Evolutionary conservation across 73 alveolate genomes (phyloP), one percentile per base, ranked within the genome.

Genomic region (Paramecium sonneborni): DNA sequence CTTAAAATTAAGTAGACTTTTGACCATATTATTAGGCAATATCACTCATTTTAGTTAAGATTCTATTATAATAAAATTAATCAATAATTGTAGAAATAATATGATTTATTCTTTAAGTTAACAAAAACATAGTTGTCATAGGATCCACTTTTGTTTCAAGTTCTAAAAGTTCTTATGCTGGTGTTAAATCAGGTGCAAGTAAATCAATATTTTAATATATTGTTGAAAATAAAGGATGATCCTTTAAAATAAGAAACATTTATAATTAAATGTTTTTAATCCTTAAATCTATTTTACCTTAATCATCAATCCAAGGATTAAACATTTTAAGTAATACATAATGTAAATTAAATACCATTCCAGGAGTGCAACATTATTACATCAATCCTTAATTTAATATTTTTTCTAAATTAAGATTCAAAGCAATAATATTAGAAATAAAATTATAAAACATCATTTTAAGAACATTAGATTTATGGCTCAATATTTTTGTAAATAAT

Each of bases 391-490:
- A 34, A 72, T 72, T 72, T n/a, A 72, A 72, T 30, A 23, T 2
- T 12, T 62, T 62, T 30, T 62, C 86, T 72, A 72, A n/a, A 38
- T 72, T 72, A 5, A 72, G 44, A 72, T 72, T 72, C 24, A 72
- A 6, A 20, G 38, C n/a, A 72, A 72, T 72, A 0, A 72, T 38
- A 12, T 23, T 72, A 11, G 86, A 72, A 18, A 72, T 35, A 38
- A 28, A 72, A 28, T 32, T 35, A 28, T 28, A 72, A 21, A 38
- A 35, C 5, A 12, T 41, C 57, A 2, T 20, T 20, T 41, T 72
- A 0, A 72, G 23, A 15, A 18, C 68, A 72, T 34, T 34, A 14
- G 55, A 41, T 37, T 37, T 21, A 4, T 72, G 18, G 6, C 15
- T 32, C 24, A 72, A 72, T 28, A 72, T 38, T 7, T 18, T 72